Conservation (phyloP, 1,139 yeast species). For the Geotrichum restrictum region DNA sequence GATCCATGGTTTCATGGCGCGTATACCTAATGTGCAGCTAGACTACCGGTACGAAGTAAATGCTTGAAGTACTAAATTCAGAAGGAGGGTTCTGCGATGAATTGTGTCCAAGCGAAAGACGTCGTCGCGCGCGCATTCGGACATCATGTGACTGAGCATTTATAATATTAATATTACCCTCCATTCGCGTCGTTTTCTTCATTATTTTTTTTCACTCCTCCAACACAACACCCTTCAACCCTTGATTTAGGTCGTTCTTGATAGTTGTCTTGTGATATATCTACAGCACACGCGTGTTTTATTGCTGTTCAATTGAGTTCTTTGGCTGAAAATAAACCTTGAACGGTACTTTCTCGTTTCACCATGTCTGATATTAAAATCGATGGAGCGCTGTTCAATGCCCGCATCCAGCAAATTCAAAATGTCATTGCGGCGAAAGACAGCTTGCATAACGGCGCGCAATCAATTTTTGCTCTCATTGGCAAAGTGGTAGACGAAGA, state of each 20-base stretch:
- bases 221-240: background rate
- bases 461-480: conserved; percentile 61
- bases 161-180: conserved; percentile 21
- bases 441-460: conserved; percentile 47
- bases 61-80: too few relatives aligned
- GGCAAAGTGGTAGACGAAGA: conserved; percentile 80
- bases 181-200: conserved; percentile 14
- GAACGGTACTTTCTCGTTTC: background rate
- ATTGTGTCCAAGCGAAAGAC: too few relatives aligned
- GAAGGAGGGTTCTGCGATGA: too few relatives aligned
- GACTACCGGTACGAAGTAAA: too few relatives aligned
- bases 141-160: too few relatives aligned
- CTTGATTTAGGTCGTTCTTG: background rate
- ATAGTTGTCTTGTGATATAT: background rate
- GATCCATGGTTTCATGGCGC: background rate
- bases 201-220: background rate
- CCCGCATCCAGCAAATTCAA: conserved; percentile 45
- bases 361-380: conserved; percentile 37
- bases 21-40: too few relatives aligned
- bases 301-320: background rate
- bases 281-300: background rate
- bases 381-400: conserved; percentile 45
- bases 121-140: too few relatives aligned
- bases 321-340: background rate
- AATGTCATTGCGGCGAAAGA: conserved; percentile 39